Percentiles rank a stretch among this genome's conserved stretches.
Conservation (phyloP, 2,329 filamentous ascomycete genomes). For the Biscogniauxia mediterranea region DNA sequence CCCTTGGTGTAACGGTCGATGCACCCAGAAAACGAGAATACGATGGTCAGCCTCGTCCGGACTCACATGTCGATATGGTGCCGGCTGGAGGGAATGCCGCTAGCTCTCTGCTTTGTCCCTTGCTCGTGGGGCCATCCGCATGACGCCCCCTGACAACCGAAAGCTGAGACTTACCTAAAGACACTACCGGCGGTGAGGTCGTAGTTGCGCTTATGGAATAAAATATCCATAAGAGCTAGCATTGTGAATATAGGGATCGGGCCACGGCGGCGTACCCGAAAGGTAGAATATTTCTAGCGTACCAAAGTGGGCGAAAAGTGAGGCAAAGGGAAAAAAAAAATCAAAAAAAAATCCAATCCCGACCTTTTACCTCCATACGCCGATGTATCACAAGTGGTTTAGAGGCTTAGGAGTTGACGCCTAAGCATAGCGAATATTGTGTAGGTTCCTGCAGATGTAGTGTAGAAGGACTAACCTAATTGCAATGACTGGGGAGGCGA, state of each 20-base stretch:
- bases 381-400: slow-evolving; percentile 16
- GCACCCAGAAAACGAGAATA: slow-evolving; percentile 1
- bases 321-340: neutral
- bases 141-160: slow-evolving; percentile 4
- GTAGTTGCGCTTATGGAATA: neutral
- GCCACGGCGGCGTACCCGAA: slow-evolving; percentile 23
- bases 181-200: neutral
- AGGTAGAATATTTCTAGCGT: slow-evolving; percentile 17
- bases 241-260: slow-evolving; percentile 11
- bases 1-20: slow-evolving; percentile 12
- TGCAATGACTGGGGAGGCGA: slow-evolving; percentile 20
- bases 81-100: neutral
- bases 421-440: slow-evolving; percentile 13
- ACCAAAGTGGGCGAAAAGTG: slow-evolving; percentile 14
- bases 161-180: neutral
- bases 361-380: slow-evolving; percentile 20
- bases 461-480: slow-evolving; percentile 13
- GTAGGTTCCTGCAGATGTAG: slow-evolving; percentile 22
- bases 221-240: neutral
- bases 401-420: slow-evolving; percentile 18
- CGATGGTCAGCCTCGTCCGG: slow-evolving; percentile 16
- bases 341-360: neutral
- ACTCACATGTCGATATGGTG: neutral
- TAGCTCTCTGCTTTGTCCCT: neutral
- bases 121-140: slow-evolving; percentile 13